Evolutionary conservation across 2,329 filamentous ascomycete genomes (phyloP).

Genomic region (Colletotrichum truncatum): DNA sequence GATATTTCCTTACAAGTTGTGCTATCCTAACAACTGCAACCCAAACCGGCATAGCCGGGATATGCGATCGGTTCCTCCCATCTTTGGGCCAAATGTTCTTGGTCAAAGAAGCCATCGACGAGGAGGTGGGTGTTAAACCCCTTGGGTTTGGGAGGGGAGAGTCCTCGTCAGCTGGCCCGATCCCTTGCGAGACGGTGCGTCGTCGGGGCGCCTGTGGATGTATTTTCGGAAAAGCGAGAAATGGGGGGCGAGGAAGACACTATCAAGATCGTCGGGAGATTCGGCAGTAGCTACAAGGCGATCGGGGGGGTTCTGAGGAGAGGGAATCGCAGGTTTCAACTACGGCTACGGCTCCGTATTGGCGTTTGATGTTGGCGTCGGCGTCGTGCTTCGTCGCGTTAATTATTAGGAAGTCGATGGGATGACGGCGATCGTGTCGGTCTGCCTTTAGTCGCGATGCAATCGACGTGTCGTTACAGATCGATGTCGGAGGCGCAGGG

Average conservation of each 20-base stretch:
- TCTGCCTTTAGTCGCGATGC: background rate
- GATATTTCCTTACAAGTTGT: conserved; percentile 29
- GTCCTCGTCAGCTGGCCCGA: conserved; percentile 25
- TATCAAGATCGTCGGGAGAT: background rate
- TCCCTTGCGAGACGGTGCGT: conserved; percentile 17
- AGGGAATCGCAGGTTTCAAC: background rate
- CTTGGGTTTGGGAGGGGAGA: conserved; percentile 14
- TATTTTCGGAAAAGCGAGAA: background rate
- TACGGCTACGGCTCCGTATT: background rate
- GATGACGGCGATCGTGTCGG: background rate
- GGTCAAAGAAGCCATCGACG: conserved; percentile 28
- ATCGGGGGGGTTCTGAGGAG: background rate
- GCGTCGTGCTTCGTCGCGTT: too few relatives aligned
- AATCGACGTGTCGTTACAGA: background rate
- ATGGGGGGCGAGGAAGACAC: background rate
- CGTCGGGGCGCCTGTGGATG: background rate
- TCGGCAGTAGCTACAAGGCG: background rate
- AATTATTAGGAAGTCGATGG: background rate
- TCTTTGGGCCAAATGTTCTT: conserved; percentile 32
- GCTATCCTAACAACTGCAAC: conserved; percentile 26
- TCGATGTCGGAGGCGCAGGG: background rate
- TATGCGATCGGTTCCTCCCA: conserved; percentile 30
- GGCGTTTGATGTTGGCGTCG: background rate
- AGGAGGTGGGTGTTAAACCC: conserved; percentile 15
- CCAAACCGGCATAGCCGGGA: conserved; percentile 33